phyloP scores from a whole-genome alignment of 2,329 filamentous ascomycete genomes.

The Fusarium secorum region DNA sequence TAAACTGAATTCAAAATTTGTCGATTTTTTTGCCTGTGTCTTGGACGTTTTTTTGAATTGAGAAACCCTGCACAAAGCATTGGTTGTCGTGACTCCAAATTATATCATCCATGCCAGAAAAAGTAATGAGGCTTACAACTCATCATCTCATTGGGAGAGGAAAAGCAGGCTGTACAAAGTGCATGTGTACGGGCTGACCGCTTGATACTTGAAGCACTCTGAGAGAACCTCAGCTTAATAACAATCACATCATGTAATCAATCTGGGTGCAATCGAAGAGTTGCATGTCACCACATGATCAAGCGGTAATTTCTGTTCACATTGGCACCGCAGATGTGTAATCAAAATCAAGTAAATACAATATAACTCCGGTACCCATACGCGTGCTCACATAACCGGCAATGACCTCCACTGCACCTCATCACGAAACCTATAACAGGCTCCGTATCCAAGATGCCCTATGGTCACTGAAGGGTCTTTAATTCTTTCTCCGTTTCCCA shows the following conservation, averaged over 20 bases:
- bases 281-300: background rate
- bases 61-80: background rate
- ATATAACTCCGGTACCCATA: background rate
- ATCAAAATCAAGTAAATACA: background rate
- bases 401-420: background rate
- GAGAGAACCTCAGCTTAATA: background rate
- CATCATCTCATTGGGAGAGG: background rate
- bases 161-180: background rate
- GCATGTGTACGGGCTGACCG: background rate
- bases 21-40: background rate
- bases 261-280: too few species aligned
- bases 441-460: rapidly evolving
- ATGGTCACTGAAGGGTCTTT: rapidly evolving
- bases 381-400: rapidly evolving
- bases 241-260: background rate
- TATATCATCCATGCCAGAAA: background rate
- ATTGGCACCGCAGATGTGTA: background rate
- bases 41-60: background rate
- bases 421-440: too few species aligned
- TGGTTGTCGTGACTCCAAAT: background rate
- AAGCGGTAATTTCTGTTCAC: background rate
- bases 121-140: background rate
- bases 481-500: background rate
- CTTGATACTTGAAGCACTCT: background rate
- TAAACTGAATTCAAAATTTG: background rate